Evolutionary conservation across 2,329 filamentous ascomycete species (phyloP), one percentile per base, ranked within the genome.

Genomic region (Phoma sp.): DNA sequence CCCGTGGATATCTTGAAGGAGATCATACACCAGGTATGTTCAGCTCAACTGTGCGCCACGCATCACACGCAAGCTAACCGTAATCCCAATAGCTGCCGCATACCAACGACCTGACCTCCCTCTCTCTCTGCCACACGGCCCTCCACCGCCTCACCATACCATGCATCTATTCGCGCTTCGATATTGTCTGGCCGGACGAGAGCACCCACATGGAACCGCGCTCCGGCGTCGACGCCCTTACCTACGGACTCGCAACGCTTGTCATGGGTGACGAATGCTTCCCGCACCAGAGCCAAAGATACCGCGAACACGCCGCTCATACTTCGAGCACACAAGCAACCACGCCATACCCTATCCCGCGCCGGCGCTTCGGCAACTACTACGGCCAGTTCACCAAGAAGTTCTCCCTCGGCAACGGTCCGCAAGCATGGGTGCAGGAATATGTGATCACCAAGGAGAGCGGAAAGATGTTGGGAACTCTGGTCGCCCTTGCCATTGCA

Each of bases 161-260:
- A 15, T 86, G 88, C 65, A 92, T 95, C 61, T 95, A 95, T 77
- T 89, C 89, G 15, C 85, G 89, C 56, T 95, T 95, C 74, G 91
- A 95, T 69, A 95, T 95, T 60, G 89, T 93, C 34, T 95, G 91
- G 91, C 91, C 91, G 0, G 90, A 93, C 67, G 85, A 84, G 26
- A 83, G 84, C 59, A 80, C 83, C 7, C 81, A 85, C 7, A 79
- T 83, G 2, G 85, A 89, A 63, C 86, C 88, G 47, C 82, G 87
- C 36, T 86, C 86, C 33, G 89, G 88, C 52, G 90, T 95, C 25
- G 90, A 95, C 77, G 90, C 91, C 32, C 83, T 95, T 38, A 93
- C 90, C 0, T 93, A 92, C 70, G 91, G 91, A 5, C 80, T 95
- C 17, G 87, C 91, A 11, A 95, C 91, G 0, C 79, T 95, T 53